Conservation (phyloP, 2,329 filamentous ascomycete species). For the Ceratocystis cacaofunesta region DNA sequence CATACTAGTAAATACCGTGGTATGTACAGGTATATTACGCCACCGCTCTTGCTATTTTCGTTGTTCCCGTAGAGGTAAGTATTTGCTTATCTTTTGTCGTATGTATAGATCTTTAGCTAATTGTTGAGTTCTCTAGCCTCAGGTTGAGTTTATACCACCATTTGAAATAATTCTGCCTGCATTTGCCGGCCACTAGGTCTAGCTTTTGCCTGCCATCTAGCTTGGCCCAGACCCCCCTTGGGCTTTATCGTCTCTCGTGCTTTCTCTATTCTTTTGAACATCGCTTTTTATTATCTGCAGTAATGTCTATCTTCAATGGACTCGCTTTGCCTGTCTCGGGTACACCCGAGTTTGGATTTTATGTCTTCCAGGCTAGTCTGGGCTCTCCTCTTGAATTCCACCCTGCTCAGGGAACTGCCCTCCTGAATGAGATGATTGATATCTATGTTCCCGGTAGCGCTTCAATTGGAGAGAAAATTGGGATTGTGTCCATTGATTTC, state of each 20-base stretch:
- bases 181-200: not conserved
- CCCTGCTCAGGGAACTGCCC: conserved; percentile 46
- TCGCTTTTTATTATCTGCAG: not conserved
- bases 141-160: not conserved
- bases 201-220: not conserved
- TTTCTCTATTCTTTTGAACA: not conserved
- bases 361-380: conserved; percentile 40
- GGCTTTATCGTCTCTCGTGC: not conserved
- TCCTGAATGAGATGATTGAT: conserved; percentile 46
- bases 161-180: not conserved
- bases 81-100: not conserved
- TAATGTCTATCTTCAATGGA: conserved; percentile 15
- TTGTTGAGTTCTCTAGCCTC: not conserved
- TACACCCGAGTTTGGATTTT: conserved; percentile 34
- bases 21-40: no score
- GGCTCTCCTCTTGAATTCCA: conserved; percentile 49
- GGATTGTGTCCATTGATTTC: conserved; percentile 44
- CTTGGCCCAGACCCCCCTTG: not conserved
- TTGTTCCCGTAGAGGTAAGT: not conserved
- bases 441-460: conserved; percentile 40
- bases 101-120: not conserved
- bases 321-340: conserved; percentile 21
- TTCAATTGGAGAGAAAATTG: conserved; percentile 43
- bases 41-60: not conserved
- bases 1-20: not conserved